phyloP scores from a whole-genome alignment of 208 protist genomes.

The Spironucleus salmonicida region DNA sequence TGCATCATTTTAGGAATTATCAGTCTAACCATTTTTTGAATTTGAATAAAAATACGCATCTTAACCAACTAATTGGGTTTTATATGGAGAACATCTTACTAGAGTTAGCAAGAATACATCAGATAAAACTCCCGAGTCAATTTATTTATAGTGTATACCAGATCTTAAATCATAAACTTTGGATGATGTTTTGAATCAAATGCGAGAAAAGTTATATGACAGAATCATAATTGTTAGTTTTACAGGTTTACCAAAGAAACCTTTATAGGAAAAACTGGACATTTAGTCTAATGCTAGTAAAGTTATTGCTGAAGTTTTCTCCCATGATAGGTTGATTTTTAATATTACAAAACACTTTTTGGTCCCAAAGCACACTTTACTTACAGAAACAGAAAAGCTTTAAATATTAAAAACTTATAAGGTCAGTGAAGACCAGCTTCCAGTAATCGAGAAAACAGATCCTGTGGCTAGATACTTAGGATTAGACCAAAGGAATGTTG shows the following conservation, averaged over 20 bases:
- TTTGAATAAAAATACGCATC: too few relatives aligned
- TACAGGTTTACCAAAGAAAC: not conserved
- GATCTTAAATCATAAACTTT: too few relatives aligned
- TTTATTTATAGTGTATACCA: too few relatives aligned
- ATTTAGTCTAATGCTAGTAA: not conserved
- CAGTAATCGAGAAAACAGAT: slow-evolving; percentile 31
- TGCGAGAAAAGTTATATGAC: too few relatives aligned
- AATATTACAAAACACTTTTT: slow-evolving; percentile 89
- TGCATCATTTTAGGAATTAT: too few relatives aligned
- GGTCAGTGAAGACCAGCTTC: slow-evolving; percentile 28
- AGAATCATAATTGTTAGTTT: too few relatives aligned
- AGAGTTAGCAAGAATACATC: too few relatives aligned
- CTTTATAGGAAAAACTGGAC: not conserved
- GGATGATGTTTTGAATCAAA: too few relatives aligned
- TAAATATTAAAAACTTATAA: slow-evolving; percentile 21
- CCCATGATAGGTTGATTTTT: slow-evolving; percentile 74
- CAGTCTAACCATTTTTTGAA: too few relatives aligned
- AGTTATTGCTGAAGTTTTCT: slow-evolving; percentile 67
- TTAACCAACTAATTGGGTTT: too few relatives aligned
- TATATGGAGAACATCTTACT: too few relatives aligned
- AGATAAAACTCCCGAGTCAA: too few relatives aligned
- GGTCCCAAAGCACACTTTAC: slow-evolving; percentile 73
- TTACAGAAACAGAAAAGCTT: slow-evolving; percentile 54
- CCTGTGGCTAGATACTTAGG: slow-evolving; percentile 32
- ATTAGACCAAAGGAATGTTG: slow-evolving; percentile 22